Evolutionary conservation across 2,329 filamentous ascomycete genomes (phyloP).

Genomic region (Rhytidhysteron rufulum): DNA sequence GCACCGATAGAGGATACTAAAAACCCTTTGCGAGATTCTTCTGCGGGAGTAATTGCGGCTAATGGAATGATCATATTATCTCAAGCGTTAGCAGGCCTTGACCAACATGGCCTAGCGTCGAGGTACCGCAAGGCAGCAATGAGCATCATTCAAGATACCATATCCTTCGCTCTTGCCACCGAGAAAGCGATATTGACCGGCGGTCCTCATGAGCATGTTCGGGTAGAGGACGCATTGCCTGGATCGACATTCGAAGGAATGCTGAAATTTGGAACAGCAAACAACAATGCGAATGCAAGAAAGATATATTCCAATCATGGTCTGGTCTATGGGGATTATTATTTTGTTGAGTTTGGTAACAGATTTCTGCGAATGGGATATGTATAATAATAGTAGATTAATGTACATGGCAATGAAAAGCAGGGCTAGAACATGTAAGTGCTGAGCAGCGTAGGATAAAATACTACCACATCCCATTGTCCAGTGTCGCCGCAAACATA

Average conservation of each 20-base stretch:
- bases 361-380: no score
- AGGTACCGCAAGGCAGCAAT: conserved; percentile 12
- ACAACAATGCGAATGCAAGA: conserved; percentile 41
- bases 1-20: no score
- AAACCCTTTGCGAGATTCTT: no score
- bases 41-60: no score
- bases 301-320: conserved; percentile 39
- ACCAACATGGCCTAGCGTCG: conserved; percentile 27
- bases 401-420: no score
- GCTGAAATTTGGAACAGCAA: conserved; percentile 43
- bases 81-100: conserved; percentile 20
- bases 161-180: conserved; percentile 21
- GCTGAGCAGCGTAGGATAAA: no score
- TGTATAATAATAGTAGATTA: no score
- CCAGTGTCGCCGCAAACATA: no score
- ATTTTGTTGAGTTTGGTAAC: no score
- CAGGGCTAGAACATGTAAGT: no score
- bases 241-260: conserved; percentile 37
- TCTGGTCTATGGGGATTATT: no score
- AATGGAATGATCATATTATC: conserved; percentile 33
- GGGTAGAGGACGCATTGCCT: conserved; percentile 14
- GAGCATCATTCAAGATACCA: conserved; percentile 14
- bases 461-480: no score
- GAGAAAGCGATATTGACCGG: conserved; percentile 15
- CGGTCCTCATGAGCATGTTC: conserved; percentile 14